Evolutionary conservation across 345 rosid species (phyloP), one percentile per base, ranked within the genome.

Genomic region (Gossypium ekmanianum): DNA sequence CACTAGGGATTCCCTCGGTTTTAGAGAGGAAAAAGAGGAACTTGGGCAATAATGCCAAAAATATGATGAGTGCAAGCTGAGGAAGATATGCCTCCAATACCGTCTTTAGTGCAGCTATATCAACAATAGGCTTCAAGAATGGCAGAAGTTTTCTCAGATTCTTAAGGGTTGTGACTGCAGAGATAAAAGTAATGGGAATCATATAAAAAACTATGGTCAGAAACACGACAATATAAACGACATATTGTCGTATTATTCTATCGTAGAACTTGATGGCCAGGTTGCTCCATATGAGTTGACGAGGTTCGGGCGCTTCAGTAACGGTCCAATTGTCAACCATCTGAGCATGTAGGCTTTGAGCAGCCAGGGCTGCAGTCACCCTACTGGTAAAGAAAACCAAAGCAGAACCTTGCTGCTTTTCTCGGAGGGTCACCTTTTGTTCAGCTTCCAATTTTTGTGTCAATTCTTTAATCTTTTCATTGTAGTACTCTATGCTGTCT

Each of bases 61-160:
- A 94, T 50, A 94, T 69, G 0, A 92, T 77, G 61, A 94, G 92
- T 0, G 90, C 97, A 70, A 94, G 75, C 87, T 94, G 98, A 48
- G 98, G 98, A 64, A 94, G 97, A 78, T 79, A 94, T 57, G 97
- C 95, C 86, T 88, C 87, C 80, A 94, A 77, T 48, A 92, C 84
- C 0, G 95, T 92, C 83, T 59, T 89, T 55, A 94, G 1, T 7
- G 69, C 63, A 7, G 7, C 24, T 57, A 80, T 76, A 2, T 89
- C 52, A 66, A 88, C 85, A 47, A 91, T 43, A 2, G 88, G 85
- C 86, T 87, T 87, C 68, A 92, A 43, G 81, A 94, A 92, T 2
- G 98, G 97, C 39, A 94, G 79, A 69, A 73, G 14, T 80, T 85
- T 91, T 88, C 77, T 87, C 75, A 94, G 85, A 79, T 94, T 92